A percentile compares a stretch with the other conserved stretches of the same genome.
Evolutionary conservation across 2,329 filamentous ascomycete genomes (phyloP).

Genomic region (Aspergillus proliferans): DNA sequence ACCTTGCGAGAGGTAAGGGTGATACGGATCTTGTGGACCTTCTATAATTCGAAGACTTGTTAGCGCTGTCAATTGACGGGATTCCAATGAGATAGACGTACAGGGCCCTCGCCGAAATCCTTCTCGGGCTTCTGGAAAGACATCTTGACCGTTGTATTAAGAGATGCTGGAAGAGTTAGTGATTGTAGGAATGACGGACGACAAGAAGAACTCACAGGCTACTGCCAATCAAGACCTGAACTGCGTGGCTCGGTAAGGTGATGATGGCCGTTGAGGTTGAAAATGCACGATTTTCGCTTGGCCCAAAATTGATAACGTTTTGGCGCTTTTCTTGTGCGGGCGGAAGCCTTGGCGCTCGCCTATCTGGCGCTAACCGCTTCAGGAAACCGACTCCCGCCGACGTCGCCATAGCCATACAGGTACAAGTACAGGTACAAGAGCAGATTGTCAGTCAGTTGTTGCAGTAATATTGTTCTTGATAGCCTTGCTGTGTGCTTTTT

Average conservation of each 20-base stretch:
- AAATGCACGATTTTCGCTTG: constrained; percentile 11
- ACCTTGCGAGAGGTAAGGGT: constrained; percentile 95
- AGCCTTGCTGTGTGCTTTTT: constrained; percentile 2
- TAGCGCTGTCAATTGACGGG: constrained; percentile 4
- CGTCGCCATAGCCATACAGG: constrained; percentile 3
- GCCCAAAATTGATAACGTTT: constrained; percentile 2
- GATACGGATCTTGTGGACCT: constrained; percentile 98
- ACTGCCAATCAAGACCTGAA: constrained; percentile 75
- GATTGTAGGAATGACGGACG: constrained; percentile 1
- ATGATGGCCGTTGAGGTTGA: constrained; percentile 48
- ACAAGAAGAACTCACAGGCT: constrained; percentile 14
- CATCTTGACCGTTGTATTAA: constrained; percentile 55
- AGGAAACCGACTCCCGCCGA: constrained; percentile 9
- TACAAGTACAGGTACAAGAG: not conserved
- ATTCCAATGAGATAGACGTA: constrained; percentile 41
- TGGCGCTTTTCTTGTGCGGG: constrained; percentile 20
- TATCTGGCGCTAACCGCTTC: constrained; percentile 34
- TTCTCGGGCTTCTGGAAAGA: constrained; percentile 95
- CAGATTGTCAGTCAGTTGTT: not conserved
- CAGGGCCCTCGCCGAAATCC: constrained; percentile 81
- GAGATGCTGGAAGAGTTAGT: constrained; percentile 17
- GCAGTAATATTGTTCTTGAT: not conserved
- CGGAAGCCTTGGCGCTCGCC: constrained; percentile 31
- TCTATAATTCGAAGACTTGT: constrained; percentile 43
- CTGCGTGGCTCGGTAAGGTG: constrained; percentile 71